These are phyloP conservation scores for Aspergillus biplanus DNA, from an alignment of 495 filamentous ascomycete genomes.

Conservation along the genomic window DNA sequence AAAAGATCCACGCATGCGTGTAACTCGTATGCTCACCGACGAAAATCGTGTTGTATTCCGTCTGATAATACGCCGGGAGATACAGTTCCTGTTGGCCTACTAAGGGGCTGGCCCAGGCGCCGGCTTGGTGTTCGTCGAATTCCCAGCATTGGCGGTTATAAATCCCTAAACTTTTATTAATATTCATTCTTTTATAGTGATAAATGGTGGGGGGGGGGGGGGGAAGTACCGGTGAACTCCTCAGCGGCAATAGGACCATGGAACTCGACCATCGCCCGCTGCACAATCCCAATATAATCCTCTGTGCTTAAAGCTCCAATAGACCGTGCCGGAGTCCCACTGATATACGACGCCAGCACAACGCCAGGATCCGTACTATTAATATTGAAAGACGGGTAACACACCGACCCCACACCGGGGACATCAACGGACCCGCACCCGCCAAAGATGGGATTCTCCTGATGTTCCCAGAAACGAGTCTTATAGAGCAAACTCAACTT, in stretches of 20 bases:
- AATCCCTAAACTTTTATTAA: conserved; percentile 25
- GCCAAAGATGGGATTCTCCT: conserved; percentile 62
- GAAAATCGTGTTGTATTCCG: conserved; percentile 67
- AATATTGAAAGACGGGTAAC: conserved; percentile 67
- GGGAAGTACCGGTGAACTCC: conserved; percentile 55
- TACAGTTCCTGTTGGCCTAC: conserved; percentile 67
- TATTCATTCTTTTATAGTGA: neutral
- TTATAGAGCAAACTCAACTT: conserved; percentile 67
- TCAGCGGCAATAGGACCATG: conserved; percentile 60
- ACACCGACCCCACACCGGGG: conserved; percentile 59
- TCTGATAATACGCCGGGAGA: conserved; percentile 70
- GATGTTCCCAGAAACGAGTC: conserved; percentile 71
- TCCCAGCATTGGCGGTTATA: conserved; percentile 64
- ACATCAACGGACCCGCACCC: conserved; percentile 63
- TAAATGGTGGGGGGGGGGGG: neutral
- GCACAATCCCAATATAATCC: conserved; percentile 58
- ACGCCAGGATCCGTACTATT: conserved; percentile 65
- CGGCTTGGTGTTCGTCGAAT: conserved; percentile 55
- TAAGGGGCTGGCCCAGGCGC: conserved; percentile 57
- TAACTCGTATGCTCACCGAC: conserved; percentile 73
- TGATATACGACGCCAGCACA: conserved; percentile 62
- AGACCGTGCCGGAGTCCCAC: conserved; percentile 46
- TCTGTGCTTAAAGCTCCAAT: conserved; percentile 48
- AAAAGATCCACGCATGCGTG: conserved; percentile 76
- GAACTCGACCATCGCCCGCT: conserved; percentile 62